A percentile compares a stretch with the other conserved stretches of the same genome.
Conservation (phyloP, 2,329 filamentous ascomycete species). For the Fusarium caatingaense region DNA sequence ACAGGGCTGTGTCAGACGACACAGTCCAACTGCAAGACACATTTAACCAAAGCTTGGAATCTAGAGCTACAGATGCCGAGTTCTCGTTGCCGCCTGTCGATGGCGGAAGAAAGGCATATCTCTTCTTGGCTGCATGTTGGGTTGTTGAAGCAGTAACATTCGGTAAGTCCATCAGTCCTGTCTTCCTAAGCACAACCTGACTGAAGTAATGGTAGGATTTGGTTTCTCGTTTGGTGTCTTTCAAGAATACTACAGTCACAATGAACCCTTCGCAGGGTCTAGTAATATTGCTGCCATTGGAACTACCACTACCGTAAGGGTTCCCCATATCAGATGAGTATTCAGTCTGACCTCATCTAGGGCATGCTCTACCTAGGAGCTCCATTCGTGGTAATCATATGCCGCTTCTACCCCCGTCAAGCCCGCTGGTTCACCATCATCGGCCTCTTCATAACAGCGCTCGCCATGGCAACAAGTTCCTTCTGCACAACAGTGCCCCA, state of each 20-base stretch:
- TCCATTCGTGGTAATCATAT: slow-evolving; percentile 58
- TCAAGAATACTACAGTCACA: slow-evolving; percentile 70
- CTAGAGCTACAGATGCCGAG: slow-evolving; percentile 15
- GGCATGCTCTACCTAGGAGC: slow-evolving; percentile 56
- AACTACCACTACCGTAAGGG: slow-evolving; percentile 59
- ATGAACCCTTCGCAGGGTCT: slow-evolving; percentile 64
- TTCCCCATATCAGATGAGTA: fast-evolving
- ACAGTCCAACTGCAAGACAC: background rate
- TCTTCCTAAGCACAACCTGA: fast-evolving
- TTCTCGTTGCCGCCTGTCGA: slow-evolving; percentile 51
- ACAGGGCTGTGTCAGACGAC: background rate
- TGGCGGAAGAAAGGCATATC: slow-evolving; percentile 53
- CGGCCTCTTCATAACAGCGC: slow-evolving; percentile 58
- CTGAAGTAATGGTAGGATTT: slow-evolving; percentile 60
- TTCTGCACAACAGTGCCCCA: slow-evolving; percentile 60
- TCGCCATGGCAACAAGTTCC: slow-evolving; percentile 60
- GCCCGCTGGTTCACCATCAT: slow-evolving; percentile 53
- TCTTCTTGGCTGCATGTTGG: slow-evolving; percentile 45
- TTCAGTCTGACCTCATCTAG: background rate
- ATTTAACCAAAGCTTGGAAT: background rate
- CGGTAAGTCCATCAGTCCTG: background rate
- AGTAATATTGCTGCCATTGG: slow-evolving; percentile 68
- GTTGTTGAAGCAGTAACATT: slow-evolving; percentile 39
- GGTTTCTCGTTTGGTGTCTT: slow-evolving; percentile 74
- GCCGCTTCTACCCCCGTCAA: slow-evolving; percentile 54